Base-by-base conservation (phyloP, 768 basidiomycete species). In the Amanita muscaria region DNA sequence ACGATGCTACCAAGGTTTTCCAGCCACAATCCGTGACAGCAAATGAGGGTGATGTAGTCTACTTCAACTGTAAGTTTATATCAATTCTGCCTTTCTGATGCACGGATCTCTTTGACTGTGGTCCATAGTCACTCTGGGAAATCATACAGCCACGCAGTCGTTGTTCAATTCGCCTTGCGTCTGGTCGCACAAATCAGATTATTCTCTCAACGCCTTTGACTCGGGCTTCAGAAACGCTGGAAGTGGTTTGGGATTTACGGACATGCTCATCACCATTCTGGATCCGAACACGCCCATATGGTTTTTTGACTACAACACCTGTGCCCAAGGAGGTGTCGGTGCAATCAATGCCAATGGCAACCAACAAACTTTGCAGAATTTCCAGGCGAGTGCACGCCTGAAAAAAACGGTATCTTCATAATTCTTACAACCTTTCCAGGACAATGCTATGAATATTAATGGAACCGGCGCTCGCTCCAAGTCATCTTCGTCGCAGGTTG, bases 291-390 rank as follows among this genome's bases (percentile, higher is more conserved):
- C 49, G 9, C 73, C 79, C 15, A 64, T 78, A 38, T 82, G 78
- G 78, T 81, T 77, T 58, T 82, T 62, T 57, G 80, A 82, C 61
- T 55, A 51, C 48, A 69, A 68, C 49, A 71, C 70, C 5, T 82
- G 80, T 57, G 67, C 63, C 2, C 49, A 65, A 40, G 80, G 78
- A 40, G 79, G 76, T 24, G 79, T 81, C 34, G 80, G 79, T 31
- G 79, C 61, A 8, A 75, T 82, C 52, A 81, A 82, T 52, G 51
- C 66, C 46, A 76, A 79, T 49, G 61, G 58, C 19, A 67, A 65
- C 18, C 56, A n/a, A n/a, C n/a, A 70, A 56, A 68, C 69, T 12
- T 49, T 69, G 4, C 63, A 62, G 32, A 69, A 64, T 31, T 78
- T 79, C 52, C 57, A 60, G 56, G 74, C 73, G 51, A 36, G 67